Evolutionary conservation across 2,329 filamentous ascomycete genomes (phyloP), one percentile per base, ranked within the genome.

Genomic region (Chlorencoelia australis): DNA sequence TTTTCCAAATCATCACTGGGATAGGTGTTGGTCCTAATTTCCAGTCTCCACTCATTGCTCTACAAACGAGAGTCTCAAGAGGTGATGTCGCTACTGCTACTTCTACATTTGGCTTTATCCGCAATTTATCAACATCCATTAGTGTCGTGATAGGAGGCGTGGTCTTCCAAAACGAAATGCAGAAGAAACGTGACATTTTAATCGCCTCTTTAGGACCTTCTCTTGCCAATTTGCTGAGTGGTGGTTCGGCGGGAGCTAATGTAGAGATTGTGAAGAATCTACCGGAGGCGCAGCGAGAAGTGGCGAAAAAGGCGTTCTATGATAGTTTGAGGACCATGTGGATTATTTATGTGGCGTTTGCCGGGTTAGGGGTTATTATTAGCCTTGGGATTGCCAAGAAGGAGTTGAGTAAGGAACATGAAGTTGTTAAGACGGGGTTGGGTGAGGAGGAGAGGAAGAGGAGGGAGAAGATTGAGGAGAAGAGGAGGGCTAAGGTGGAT

Each of bases 51-150:
- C 66, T 84, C 6, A 75, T 84, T 34, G 78, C 78, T 0, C 61
- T 83, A 5, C 80, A 84, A 56, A 72, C 73, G 15, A 68, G 72
- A 33, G 66, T 81, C 18, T 63, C 71, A 16, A 68, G 67, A 27
- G 65, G 68, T 18, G 79, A 84, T 47, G 79, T 81, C 30, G 80
- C 75, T n/a, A 71, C 75, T 2, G 78, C 73, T 0, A 83, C 78
- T 0, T 70, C 77, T 0, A 78, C 75, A 2, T 79, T 82, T 82
- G 83, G 53, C 66, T 78, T 6, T 73, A 82, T 13, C 41, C 51
- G 16, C 39, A 71, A 5, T 61, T 61, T 0, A 3, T 61, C 63
- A 0, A 61, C 64, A 0, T 58, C 66, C 0, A 60, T 69, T 22
- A 67, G 64, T 0, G 59, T 69, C 7, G 65, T 71, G 2, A 55